These are phyloP conservation scores for Seiridium unicorne DNA, from an alignment of 2,329 filamentous ascomycete species.

Conservation along the genomic window DNA sequence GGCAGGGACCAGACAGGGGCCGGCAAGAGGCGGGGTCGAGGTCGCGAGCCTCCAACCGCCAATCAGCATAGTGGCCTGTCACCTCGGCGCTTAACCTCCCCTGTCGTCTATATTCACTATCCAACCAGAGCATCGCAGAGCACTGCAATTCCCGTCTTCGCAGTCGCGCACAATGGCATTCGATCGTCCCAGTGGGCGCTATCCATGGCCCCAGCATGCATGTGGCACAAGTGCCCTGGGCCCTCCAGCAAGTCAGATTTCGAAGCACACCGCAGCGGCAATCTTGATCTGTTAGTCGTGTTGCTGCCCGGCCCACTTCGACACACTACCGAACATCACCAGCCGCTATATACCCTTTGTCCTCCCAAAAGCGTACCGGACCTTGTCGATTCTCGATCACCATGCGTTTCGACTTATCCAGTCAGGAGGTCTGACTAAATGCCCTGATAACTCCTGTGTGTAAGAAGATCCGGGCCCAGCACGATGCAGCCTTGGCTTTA, in stretches of 20 bases:
- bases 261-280: conserved; percentile 38
- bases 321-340: conserved; percentile 46
- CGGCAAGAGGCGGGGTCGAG: conserved; percentile 10
- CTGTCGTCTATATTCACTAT: conserved; percentile 21
- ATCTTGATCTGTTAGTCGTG: conserved; percentile 28
- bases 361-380: conserved; percentile 39
- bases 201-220: conserved; percentile 36
- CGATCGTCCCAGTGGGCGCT: conserved; percentile 33
- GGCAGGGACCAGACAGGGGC: conserved; percentile 3
- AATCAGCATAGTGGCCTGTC: conserved; percentile 9
- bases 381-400: conserved; percentile 46
- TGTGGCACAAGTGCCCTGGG: conserved; percentile 23
- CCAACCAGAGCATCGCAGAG: conserved; percentile 27
- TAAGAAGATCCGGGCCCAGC: conserved; percentile 26
- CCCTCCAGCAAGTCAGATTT: conserved; percentile 39
- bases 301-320: conserved; percentile 28
- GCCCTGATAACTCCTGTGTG: conserved; percentile 22
- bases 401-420: conserved; percentile 49
- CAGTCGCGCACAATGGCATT: conserved; percentile 23
- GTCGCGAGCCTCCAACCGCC: not conserved
- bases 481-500: conserved; percentile 31
- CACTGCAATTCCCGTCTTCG: conserved; percentile 13
- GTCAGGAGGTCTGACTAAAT: conserved; percentile 38
- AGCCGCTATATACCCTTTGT: conserved; percentile 58
- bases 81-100: conserved; percentile 12